Base-by-base conservation (phyloP, 2,329 filamentous ascomycete genomes). In the Amylocarpus encephaloides region DNA sequence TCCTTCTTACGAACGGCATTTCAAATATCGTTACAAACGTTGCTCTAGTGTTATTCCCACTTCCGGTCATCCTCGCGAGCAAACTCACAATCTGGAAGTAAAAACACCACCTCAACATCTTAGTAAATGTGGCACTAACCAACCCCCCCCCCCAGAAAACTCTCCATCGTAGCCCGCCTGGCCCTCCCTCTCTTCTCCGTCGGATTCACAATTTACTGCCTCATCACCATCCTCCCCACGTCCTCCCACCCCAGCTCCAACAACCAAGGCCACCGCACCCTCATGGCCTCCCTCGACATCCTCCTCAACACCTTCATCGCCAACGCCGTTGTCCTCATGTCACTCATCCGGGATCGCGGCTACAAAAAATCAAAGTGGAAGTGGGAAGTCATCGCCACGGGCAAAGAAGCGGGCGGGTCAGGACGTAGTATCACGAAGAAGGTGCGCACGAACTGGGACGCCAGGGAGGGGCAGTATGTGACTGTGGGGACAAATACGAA, bases 1-100 rank as follows among this genome's bases (percentile, higher is more conserved):
- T 95, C 60, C 78, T 97, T 44, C 73, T 96, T 59, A 90, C 88
- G 26, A 92, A 93, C 82, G 88, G 88, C 11, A 76, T 80, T 7
- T 86, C 87, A 67, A 92, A 96, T 64, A 83, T 95, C 54, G 69
- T 95, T 35, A 96, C 92, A 16, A 93, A 97, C 64, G 69, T 95
- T 2, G 73, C 94, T 0, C 80, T 98, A 9, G 82, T 96, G 58
- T 75, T 85, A 49, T 95, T 95, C 57, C 92, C 93, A 0, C 85
- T 96, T 15, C 87, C 91, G 0, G 86, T 96, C 60, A 88, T 97
- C 51, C 66, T 95, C 12, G 19, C 22, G 16, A 40, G 26, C 16
- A 47, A 15, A 39, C 34, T 41, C 3, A n/a, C n/a, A 29, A 22
- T 29, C n/a, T 47, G 36, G 35, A 29, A 41, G 35, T 47, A 47